Evolutionary conservation across 148 eudicot genomes (phyloP), one percentile per base, ranked within the genome.

Genomic region (Oxyria digyna): DNA sequence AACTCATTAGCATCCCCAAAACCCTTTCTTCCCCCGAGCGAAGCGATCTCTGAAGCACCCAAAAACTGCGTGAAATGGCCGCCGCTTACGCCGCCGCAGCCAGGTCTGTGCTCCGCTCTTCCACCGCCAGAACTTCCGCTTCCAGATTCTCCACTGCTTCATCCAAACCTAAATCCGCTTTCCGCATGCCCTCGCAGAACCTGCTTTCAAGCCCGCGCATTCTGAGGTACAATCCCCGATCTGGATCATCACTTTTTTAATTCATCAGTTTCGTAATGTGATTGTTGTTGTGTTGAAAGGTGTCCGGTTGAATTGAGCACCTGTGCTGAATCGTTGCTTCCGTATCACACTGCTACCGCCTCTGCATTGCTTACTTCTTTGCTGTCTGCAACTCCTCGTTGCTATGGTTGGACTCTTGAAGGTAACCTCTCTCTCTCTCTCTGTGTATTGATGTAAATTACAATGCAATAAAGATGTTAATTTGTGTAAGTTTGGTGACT

Each of bases 331-430:
- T 86, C 98, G 32, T 67, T 94, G 97, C 74, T 83, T 72, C 97
- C 98, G 8, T 90, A 79, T 73, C 96, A 94, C 78, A 85, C 96
- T 12, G 96, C 97, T 17, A 90, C 98, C 12, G 92, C 98, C n/a
- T 85, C 96, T 21, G 91, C 97, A 1, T 83, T 94, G 83, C 88
- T 94, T 67, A 90, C 84, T 68, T 90, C 97, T 0, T 85, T 88
- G 98, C 84, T 94, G n/a, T 85, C 96, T 14, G 82, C 72, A 59
- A 31, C 89, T 63, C 84, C 91, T 62, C 64, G 88, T 38, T 55
- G 71, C 63, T 79, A 76, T 46, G 88, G 85, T 74, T 89, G 98
- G 98, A 82, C 88, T 71, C 76, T 71, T 45, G 98, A 89, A 83
- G 98, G 98, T 93, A 75, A 63, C 32, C n/a, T 49, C 69, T 67